phyloP scores from a whole-genome alignment of 1,139 yeast genomes.

The Geotrichum phurueaensis region DNA sequence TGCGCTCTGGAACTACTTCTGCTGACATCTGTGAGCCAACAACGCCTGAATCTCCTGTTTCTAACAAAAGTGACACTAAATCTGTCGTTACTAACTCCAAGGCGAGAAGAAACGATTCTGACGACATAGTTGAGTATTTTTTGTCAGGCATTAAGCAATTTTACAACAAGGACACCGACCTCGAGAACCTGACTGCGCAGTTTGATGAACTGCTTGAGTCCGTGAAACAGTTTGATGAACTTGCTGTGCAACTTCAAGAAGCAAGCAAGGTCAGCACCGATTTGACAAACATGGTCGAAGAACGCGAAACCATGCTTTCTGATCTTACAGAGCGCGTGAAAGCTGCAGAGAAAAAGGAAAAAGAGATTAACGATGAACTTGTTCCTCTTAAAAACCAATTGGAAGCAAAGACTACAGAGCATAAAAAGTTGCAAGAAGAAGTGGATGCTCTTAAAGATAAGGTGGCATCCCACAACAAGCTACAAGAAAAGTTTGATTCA shows the following conservation, averaged over 20 bases:
- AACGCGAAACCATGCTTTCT: neutral
- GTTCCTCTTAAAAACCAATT: neutral
- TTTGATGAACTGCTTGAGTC: constrained; percentile 9
- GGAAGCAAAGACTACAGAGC: neutral
- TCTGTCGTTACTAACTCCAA: neutral
- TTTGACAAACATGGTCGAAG: constrained; percentile 8
- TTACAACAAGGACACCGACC: neutral
- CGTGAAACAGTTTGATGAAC: constrained; percentile 7
- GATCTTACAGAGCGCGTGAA: neutral
- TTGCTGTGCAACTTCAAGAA: constrained; percentile 9
- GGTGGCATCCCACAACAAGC: neutral
- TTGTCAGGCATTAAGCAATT: neutral
- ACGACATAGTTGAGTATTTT: neutral
- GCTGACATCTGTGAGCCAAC: neutral
- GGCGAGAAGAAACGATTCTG: constrained; percentile 2
- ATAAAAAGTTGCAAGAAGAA: neutral
- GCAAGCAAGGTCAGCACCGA: constrained; percentile 9
- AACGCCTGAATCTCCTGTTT: neutral
- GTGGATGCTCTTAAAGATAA: neutral
- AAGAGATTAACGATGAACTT: neutral
- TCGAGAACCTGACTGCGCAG: neutral
- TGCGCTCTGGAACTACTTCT: neutral
- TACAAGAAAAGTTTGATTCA: neutral
- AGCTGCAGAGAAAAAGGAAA: neutral
- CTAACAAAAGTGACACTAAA: neutral